Percentiles rank a stretch among this genome's conserved stretches.
phyloP scores from a whole-genome alignment of 2,329 filamentous ascomycete species.

The Aquanectria penicillioides region DNA sequence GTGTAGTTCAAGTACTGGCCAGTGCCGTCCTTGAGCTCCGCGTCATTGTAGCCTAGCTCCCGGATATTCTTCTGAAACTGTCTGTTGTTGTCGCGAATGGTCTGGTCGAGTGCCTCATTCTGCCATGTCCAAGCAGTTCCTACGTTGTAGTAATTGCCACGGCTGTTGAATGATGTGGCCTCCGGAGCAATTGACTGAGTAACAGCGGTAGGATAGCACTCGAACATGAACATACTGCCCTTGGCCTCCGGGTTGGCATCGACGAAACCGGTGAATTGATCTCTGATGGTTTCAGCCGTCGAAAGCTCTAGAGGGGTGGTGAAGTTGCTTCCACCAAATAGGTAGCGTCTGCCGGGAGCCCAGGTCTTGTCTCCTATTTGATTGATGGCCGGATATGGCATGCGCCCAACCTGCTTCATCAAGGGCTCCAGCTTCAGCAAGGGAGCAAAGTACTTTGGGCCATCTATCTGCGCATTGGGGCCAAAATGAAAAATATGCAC shows the following conservation, averaged over 20 bases:
- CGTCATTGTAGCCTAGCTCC: slow-evolving; percentile 35
- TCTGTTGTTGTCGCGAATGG: slow-evolving; percentile 35
- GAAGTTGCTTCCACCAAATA: slow-evolving; percentile 56
- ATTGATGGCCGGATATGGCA: slow-evolving; percentile 55
- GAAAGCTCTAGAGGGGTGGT: slow-evolving; percentile 49
- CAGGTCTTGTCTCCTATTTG: slow-evolving; percentile 48
- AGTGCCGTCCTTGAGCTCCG: slow-evolving; percentile 14
- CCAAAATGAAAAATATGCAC: slow-evolving; percentile 34
- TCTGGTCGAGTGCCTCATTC: slow-evolving; percentile 26
- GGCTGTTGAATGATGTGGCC: slow-evolving; percentile 39
- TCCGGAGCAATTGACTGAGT: slow-evolving; percentile 29
- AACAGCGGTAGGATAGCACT: slow-evolving; percentile 32
- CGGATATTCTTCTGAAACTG: slow-evolving; percentile 31
- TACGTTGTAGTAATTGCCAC: slow-evolving; percentile 37
- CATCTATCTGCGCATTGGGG: slow-evolving; percentile 27
- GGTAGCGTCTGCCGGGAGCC: slow-evolving; percentile 49
- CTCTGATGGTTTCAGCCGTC: slow-evolving; percentile 32
- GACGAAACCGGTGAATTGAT: slow-evolving; percentile 29
- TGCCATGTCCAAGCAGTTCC: slow-evolving; percentile 32
- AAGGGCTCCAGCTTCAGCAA: slow-evolving; percentile 50
- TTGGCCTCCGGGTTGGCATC: slow-evolving; percentile 24
- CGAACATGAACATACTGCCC: slow-evolving; percentile 31
- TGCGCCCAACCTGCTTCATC: slow-evolving; percentile 48
- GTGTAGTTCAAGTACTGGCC: slow-evolving; percentile 17
- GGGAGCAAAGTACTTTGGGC: slow-evolving; percentile 44